Percentiles rank a stretch among this genome's conserved stretches.
These are phyloP conservation scores for Dothiorella sarmentorum DNA, from an alignment of 2,329 filamentous ascomycete genomes.

Conservation along the genomic window DNA sequence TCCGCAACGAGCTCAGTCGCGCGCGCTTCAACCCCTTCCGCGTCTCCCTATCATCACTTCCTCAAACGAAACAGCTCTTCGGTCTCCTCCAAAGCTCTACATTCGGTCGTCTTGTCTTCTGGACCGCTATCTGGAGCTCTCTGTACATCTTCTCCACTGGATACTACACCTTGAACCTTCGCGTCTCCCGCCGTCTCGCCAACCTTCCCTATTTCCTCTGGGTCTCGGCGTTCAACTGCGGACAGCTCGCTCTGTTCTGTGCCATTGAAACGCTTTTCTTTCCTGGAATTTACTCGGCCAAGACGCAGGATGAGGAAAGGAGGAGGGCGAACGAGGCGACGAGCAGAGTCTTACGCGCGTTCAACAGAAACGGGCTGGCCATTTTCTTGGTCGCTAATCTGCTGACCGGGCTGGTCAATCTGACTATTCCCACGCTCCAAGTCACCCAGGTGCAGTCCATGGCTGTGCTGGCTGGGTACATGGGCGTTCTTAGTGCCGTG, in stretches of 20 bases:
- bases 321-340: constrained; percentile 67
- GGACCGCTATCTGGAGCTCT: constrained; percentile 64
- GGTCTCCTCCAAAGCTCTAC: constrained; percentile 54
- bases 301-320: constrained; percentile 54
- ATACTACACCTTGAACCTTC: constrained; percentile 68
- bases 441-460: constrained; percentile 63
- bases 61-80: constrained; percentile 32
- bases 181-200: constrained; percentile 82
- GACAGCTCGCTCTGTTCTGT: constrained; percentile 77
- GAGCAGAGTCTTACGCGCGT: constrained; percentile 75
- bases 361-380: constrained; percentile 82
- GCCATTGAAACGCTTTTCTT: constrained; percentile 76
- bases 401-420: constrained; percentile 82
- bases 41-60: background rate
- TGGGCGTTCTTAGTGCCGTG: constrained; percentile 60
- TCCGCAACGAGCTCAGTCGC: background rate
- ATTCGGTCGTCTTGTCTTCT: constrained; percentile 60
- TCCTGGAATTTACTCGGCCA: constrained; percentile 63
- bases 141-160: constrained; percentile 69
- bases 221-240: constrained; percentile 85
- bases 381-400: constrained; percentile 87
- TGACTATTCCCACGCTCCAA: constrained; percentile 79
- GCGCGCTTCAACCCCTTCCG: constrained; percentile 8
- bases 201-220: constrained; percentile 93
- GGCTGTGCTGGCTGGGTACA: constrained; percentile 72